Conservation (phyloP, 2,329 filamentous ascomycete species). For the Colletotrichum lupini region DNA sequence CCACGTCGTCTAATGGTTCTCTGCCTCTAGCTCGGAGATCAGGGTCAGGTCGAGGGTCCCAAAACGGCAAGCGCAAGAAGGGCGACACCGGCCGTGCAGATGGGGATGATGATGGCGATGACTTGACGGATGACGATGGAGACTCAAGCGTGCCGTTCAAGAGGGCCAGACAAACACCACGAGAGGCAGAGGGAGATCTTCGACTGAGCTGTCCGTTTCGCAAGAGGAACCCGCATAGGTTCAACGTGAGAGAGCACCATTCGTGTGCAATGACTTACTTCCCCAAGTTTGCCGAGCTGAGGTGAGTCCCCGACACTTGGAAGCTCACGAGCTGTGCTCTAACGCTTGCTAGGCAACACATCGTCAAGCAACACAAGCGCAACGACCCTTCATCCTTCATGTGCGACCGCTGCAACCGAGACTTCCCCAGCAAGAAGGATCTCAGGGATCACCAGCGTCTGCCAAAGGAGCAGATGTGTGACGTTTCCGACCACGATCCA, state of each 20-base stretch:
- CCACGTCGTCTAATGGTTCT: slow-evolving; percentile 42
- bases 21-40: not conserved
- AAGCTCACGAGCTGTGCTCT: not conserved
- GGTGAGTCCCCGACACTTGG: slow-evolving; percentile 39
- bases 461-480: slow-evolving; percentile 54
- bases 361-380: slow-evolving; percentile 55
- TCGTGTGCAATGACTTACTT: slow-evolving; percentile 57
- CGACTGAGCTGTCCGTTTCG: slow-evolving; percentile 56
- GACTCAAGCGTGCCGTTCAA: slow-evolving; percentile 46
- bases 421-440: slow-evolving; percentile 51
- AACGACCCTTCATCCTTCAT: slow-evolving; percentile 53
- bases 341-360: slow-evolving; percentile 47
- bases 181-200: slow-evolving; percentile 49
- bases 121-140: slow-evolving; percentile 45
- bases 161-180: slow-evolving; percentile 44
- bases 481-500: slow-evolving; percentile 52
- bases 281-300: slow-evolving; percentile 53
- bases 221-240: slow-evolving; percentile 56
- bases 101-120: slow-evolving; percentile 47
- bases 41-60: slow-evolving; percentile 22
- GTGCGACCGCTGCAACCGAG: slow-evolving; percentile 53
- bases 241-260: slow-evolving; percentile 58
- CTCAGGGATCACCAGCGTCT: slow-evolving; percentile 52
- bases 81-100: slow-evolving; percentile 28
- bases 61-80: slow-evolving; percentile 50